These are phyloP conservation scores for Sideroxylon spinosum DNA, from an alignment of 179 eudicot species.

Conservation along the genomic window DNA sequence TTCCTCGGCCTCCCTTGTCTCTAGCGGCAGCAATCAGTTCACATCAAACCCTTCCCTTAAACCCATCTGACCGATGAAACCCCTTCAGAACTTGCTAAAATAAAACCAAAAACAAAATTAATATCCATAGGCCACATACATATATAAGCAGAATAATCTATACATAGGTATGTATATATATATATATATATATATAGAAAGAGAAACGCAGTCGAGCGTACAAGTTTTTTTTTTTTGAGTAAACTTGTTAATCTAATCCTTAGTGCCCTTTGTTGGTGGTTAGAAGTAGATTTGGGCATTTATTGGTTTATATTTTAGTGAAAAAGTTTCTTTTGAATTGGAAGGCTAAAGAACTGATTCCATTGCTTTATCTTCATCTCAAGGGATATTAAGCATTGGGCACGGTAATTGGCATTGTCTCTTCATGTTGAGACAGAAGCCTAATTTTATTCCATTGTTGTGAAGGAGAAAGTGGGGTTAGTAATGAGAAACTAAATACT, in stretches of 20 bases:
- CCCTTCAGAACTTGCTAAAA: not conserved
- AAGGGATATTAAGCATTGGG: slow-evolving; percentile 9
- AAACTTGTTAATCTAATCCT: slow-evolving; percentile 7
- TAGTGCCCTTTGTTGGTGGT: slow-evolving; percentile 7
- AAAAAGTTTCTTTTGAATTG: not conserved
- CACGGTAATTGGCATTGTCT: slow-evolving; percentile 4
- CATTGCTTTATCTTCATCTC: not conserved
- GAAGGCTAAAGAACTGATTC: not conserved
- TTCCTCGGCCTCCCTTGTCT: slow-evolving; percentile 2
- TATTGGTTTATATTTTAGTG: not conserved
- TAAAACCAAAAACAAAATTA: no score
- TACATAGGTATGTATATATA: not conserved
- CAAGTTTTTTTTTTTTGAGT: not conserved
- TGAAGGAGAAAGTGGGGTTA: slow-evolving; percentile 58
- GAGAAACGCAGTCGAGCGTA: not conserved
- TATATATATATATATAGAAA: not conserved
- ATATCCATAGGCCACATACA: not conserved
- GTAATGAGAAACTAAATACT: slow-evolving; percentile 12
- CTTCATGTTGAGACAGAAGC: not conserved
- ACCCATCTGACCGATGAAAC: not conserved
- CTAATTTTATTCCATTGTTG: slow-evolving; percentile 17
- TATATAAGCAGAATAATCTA: not conserved
- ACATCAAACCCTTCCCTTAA: no score
- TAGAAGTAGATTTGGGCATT: slow-evolving; percentile 16
- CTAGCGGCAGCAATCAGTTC: not conserved